Evolutionary conservation across 2,329 filamentous ascomycete genomes (phyloP), one percentile per base, ranked within the genome.

Genomic region (Aspergillus sergii): DNA sequence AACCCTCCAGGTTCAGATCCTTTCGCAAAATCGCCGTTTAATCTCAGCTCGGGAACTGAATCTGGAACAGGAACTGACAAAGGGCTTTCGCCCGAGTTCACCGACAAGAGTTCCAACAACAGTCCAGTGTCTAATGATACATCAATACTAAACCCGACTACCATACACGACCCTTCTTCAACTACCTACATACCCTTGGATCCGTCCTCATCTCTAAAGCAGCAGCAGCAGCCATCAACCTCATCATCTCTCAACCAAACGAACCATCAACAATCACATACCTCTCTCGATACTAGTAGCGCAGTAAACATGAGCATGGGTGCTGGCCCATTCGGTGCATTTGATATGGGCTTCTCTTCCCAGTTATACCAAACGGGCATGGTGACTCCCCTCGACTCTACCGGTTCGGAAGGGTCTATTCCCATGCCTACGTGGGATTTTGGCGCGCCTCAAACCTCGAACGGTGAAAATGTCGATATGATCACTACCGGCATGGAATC

Each of bases 351-450:
- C 14, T 66, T 66, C 34, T 36, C 63, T 51, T 65, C 62, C 34
- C 66, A 66, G 12, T 64, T 69, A 11, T 69, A 69, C 45, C 39
- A 63, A 14, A 65, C 62, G 34, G 68, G 41, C 36, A 62, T 66
- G 16, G 58, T 59, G 34, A 63, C 63, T 3, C 64, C 69, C 2
- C 54, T 69, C 12, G 65, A 70, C 8, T 50, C 68, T 7, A 59
- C 68, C 7, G 68, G 64, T 4, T 59, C 69, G n/a, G 66, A 70
- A 19, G 71, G 65, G 34, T 64, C 71, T 7, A 74, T 76, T 54
- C 58, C 70, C 19, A 62, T 73, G 32, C 64, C 73, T 19, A 59
- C 72, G 9, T 79, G 78, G 78, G 71, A 75, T n/a, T 64, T 72
- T 57, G 46, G 64, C 2, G 43, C 61, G 3, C 59, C 65, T 4